Evolutionary conservation across 2,329 filamentous ascomycete species (phyloP), one percentile per base, ranked within the genome.

Genomic region (Calonectria leucothoes): DNA sequence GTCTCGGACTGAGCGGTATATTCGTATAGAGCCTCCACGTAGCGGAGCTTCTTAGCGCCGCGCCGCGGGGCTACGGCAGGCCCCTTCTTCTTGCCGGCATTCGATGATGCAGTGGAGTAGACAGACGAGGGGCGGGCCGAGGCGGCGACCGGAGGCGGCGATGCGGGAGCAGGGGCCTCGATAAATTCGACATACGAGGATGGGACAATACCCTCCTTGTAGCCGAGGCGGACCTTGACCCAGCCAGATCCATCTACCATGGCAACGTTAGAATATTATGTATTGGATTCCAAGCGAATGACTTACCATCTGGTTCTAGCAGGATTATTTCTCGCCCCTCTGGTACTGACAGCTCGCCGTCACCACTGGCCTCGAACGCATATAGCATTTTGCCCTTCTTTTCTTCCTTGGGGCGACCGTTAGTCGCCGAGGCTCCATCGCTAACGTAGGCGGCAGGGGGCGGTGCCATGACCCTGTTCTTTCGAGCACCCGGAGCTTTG

Each of bases 11-110:
- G 93, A 23, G 96, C 95, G 66, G 93, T 89, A 83, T 99, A 99
- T 65, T 97, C 95, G 83, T 98, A 99, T 79, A 98, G 78, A 1
- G 97, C 97, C 82, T 98, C 94, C 2, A 97, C 96, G 80, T 98
- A 98, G 82, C 94, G 95, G 42, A 98, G 88, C 83, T 98, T 98
- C 91, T 98, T 98, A 5, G 95, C 96, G 17, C 96, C 96, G 12
- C 96, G 92, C 78, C 93, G 93, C 5, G 97, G 97, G 17, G 97
- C 97, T 6, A 99, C 97, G 0, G 93, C 95, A 0, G 96, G 96
- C 0, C 96, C 96, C 83, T 97, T 95, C 85, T 97, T 98, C 87
- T 96, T 98, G 48, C 83, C 81, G 4, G 86, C 72, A 11, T 87
- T 80, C 11, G 82, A 81, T 20, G 77, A 76, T 10, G 81, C 72